These are phyloP conservation scores for Candida germanica DNA, from an alignment of 805 yeast genomes.

Conservation along the genomic window DNA sequence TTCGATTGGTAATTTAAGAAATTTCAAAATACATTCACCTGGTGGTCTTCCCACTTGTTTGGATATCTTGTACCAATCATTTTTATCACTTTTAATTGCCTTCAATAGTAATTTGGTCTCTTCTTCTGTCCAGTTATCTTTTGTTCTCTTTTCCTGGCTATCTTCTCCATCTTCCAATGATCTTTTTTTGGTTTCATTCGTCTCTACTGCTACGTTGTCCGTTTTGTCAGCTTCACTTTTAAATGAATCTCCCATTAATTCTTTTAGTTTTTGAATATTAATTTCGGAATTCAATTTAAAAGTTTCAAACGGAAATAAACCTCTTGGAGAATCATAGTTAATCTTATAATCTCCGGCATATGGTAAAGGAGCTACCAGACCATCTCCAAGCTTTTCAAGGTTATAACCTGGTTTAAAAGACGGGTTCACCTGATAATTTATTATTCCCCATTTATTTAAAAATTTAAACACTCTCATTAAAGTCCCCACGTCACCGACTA, in stretches of 20 bases:
- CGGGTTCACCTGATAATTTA: slow-evolving; percentile 88
- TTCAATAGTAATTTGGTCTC: slow-evolving; percentile 60
- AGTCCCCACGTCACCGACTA: slow-evolving; percentile 90
- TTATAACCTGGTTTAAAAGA: slow-evolving; percentile 63
- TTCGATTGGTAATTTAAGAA: slow-evolving; percentile 77
- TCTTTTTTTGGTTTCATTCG: slow-evolving; percentile 2
- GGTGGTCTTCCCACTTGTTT: slow-evolving; percentile 65
- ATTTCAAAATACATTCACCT: slow-evolving; percentile 77
- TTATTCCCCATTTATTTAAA: slow-evolving; percentile 87
- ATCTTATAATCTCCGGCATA: slow-evolving; percentile 74
- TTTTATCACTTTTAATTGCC: slow-evolving; percentile 58
- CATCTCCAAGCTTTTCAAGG: slow-evolving; percentile 48
- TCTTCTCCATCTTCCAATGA: slow-evolving; percentile 3
- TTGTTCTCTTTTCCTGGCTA: slow-evolving; percentile 20
- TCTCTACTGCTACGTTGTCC: background rate
- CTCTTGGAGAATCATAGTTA: slow-evolving; percentile 85
- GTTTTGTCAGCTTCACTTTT: slow-evolving; percentile 1
- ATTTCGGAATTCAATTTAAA: slow-evolving; percentile 62
- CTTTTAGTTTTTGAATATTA: slow-evolving; percentile 37
- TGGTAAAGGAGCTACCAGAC: slow-evolving; percentile 53
- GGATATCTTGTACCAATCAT: slow-evolving; percentile 80
- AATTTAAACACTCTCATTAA: slow-evolving; percentile 81
- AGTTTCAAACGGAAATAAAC: slow-evolving; percentile 86
- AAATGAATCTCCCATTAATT: slow-evolving; percentile 17
- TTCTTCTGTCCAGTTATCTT: slow-evolving; percentile 61